These are phyloP conservation scores for Ustilago cynodontis DNA, from an alignment of 1,284 basidiomycete species.

Conservation along the genomic window DNA sequence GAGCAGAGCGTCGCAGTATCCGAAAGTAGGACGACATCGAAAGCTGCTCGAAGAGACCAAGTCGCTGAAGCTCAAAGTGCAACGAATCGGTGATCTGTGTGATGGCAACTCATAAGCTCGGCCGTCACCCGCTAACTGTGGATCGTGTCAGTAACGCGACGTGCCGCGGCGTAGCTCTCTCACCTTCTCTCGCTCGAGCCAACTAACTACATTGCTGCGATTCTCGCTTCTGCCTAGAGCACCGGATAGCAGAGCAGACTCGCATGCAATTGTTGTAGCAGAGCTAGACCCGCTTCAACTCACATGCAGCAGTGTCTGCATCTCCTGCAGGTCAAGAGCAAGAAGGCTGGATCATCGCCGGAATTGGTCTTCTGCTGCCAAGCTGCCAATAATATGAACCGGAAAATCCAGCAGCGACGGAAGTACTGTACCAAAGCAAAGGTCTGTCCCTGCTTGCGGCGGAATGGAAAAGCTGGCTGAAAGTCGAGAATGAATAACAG, in stretches of 20 bases:
- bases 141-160: background rate
- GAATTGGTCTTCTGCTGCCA: background rate
- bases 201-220: too few species aligned
- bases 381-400: background rate
- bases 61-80: too few species aligned
- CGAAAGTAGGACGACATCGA: too few species aligned
- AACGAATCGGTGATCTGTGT: background rate
- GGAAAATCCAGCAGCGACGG: slow-evolving; percentile 1
- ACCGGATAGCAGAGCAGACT: background rate
- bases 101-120: slow-evolving; percentile 4
- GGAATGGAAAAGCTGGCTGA: slow-evolving; percentile 2
- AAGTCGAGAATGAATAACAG: background rate
- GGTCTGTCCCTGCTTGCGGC: background rate
- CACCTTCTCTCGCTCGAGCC: too few species aligned
- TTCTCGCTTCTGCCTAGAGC: background rate
- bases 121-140: slow-evolving; percentile 8
- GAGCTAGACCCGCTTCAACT: background rate
- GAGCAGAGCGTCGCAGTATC: too few species aligned
- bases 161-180: slow-evolving; percentile 1
- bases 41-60: too few species aligned
- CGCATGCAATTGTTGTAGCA: background rate
- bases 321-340: background rate
- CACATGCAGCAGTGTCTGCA: background rate
- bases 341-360: background rate
- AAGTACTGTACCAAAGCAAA: background rate